Evolutionary conservation across 1,139 yeast species (phyloP).

Genomic region (Lodderomyces metapsilosis): DNA sequence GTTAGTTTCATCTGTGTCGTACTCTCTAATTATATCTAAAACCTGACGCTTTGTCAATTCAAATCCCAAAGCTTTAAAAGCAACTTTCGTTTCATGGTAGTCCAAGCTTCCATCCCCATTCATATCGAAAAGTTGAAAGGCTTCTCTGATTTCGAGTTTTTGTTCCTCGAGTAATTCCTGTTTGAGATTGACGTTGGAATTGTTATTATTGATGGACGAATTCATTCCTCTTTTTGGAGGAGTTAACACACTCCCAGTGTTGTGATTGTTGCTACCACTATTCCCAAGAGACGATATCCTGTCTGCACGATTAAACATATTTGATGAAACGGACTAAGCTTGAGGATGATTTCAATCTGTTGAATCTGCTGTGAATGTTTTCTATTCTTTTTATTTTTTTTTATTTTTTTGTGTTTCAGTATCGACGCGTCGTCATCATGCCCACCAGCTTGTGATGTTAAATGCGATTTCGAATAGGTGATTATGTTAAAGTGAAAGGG

Average conservation of each 20-base stretch:
- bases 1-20: slow-evolving; percentile 73
- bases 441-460: slow-evolving; percentile 3
- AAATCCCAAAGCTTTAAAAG: slow-evolving; percentile 91
- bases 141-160: slow-evolving; percentile 89
- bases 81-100: slow-evolving; percentile 89
- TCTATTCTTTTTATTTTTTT: background rate
- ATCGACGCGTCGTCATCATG: background rate
- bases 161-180: slow-evolving; percentile 83
- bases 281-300: slow-evolving; percentile 6
- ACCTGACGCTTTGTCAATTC: slow-evolving; percentile 81
- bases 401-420: slow-evolving; percentile 5
- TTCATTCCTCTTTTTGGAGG: slow-evolving; percentile 7
- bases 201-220: slow-evolving; percentile 3
- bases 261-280: slow-evolving; percentile 2
- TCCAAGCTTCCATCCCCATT: slow-evolving; percentile 88
- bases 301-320: slow-evolving; percentile 7
- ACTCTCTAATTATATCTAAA: slow-evolving; percentile 74
- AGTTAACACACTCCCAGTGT: slow-evolving; percentile 3
- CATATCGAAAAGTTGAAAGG: slow-evolving; percentile 89
- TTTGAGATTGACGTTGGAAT: slow-evolving; percentile 28
- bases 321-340: background rate
- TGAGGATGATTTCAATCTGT: no score
- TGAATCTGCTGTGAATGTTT: background rate
- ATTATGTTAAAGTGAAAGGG: slow-evolving; percentile 40
- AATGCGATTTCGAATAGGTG: slow-evolving; percentile 30